These are phyloP conservation scores for Teunomyces gatunensis DNA, from an alignment of 805 yeast species.

Conservation along the genomic window DNA sequence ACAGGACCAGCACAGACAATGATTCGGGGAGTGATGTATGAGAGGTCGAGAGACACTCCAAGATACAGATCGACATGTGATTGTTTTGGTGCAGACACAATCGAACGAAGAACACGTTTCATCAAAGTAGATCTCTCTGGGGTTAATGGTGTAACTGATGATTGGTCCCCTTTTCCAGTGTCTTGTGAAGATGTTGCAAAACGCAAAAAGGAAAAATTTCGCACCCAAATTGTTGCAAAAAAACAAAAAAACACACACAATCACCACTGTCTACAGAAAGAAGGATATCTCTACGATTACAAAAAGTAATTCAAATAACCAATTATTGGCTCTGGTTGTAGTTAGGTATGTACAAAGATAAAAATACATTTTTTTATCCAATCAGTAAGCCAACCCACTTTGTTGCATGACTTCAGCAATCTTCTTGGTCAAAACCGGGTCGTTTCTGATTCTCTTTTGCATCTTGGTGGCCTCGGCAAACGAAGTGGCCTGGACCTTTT, in stretches of 20 bases:
- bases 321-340: neutral
- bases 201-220: neutral
- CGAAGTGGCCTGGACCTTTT: slow-evolving; percentile 85
- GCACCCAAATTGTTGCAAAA: neutral
- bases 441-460: slow-evolving; percentile 74
- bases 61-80: slow-evolving; percentile 16
- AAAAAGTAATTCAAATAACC: neutral
- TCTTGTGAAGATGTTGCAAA: neutral
- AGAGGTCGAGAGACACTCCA: slow-evolving; percentile 52
- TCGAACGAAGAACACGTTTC: slow-evolving; percentile 16
- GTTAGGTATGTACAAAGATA: slow-evolving; percentile 3
- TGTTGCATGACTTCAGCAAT: slow-evolving; percentile 56
- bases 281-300: neutral
- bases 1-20: slow-evolving; percentile 80
- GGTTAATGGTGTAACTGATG: too few relatives aligned
- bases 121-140: neutral
- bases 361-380: neutral
- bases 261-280: neutral
- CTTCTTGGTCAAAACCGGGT: slow-evolving; percentile 61
- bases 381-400: slow-evolving; percentile 10
- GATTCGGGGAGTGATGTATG: slow-evolving; percentile 60
- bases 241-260: neutral
- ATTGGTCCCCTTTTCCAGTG: too few relatives aligned
- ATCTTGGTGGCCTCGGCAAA: slow-evolving; percentile 91
- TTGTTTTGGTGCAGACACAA: slow-evolving; percentile 22